Evolutionary conservation across 257 asterid genomes (phyloP), one percentile per base, ranked within the genome.

Genomic region (Salvia rosmarinus): DNA sequence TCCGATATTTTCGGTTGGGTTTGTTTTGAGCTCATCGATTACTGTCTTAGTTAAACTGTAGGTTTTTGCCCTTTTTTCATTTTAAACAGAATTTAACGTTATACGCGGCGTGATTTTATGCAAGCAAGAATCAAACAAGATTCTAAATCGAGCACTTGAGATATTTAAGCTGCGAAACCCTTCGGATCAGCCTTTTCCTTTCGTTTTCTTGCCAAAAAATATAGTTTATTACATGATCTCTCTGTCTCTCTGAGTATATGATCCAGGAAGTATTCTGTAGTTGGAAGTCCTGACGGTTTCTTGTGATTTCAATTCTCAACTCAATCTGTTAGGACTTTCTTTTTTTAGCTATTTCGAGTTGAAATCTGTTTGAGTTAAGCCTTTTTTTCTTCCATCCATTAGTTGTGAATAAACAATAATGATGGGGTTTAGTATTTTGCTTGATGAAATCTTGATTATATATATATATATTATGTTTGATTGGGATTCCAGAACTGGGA

Each of bases 221-320:
- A 39, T 14, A 32, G 44, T 68, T 72, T 4, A 20, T 74, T 44
- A 47, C 37, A 10, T 11, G 44, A 21, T 73, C 11, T 62, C 39
- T 39, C 19, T n/a, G 16, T 72, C 68, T 30, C 40, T 61, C 39
- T 25, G 5, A 19, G n/a, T n/a, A 19, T 5, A 37, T 65, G 62
- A 60, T 69, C 61, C 66, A 23, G 16, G 16, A 65, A 50, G 44
- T 34, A 64, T 49, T 54, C 59, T 13, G 11, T 23, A 14, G 51
- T 37, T 47, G 20, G 35, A 50, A 37, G 59, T 47, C 57, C 30
- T 63, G 75, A 61, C 65, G 76, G 76, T 74, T 71, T 34, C 68
- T 35, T 61, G 14, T 39, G 42, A 14, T 13, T 55, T 63, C 49
- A 30, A 51, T 67, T 64, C 55, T n/a, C n/a, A n/a, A n/a, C n/a